Evolutionary conservation across 2,329 filamentous ascomycete genomes (phyloP), one percentile per base, ranked within the genome.

Genomic region (Arthrinium puccinioides): DNA sequence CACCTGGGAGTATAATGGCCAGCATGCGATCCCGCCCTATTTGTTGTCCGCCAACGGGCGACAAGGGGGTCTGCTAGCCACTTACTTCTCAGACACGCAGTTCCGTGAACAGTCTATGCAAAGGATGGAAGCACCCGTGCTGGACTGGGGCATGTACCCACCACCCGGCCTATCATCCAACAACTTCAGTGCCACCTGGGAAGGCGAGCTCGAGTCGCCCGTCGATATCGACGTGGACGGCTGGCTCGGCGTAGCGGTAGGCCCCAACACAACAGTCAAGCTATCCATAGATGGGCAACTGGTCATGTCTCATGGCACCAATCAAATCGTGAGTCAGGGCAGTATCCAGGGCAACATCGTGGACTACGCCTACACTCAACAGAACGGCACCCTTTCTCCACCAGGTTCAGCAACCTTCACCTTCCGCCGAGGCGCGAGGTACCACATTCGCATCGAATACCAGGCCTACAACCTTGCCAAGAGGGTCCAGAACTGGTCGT

Each of bases 121-220:
- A 19, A 51, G 45, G 21, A 32, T 56, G 9, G 64, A 68, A 38
- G 48, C 50, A 0, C 64, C 64, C 2, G 59, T 60, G 6, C 53
- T 63, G 3, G 60, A 67, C 36, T 68, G 64, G 64, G 63, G 64
- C 4, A 43, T 66, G 20, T 67, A 65, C 36, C 64, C 64, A 9
- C 64, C 64, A 0, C 53, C 60, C 2, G 60, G 58, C 5, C 49
- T 66, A 2, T 53, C 61, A 8, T 66, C 60, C 1, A 67, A 61
- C 40, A 68, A 68, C 41, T 68, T 67, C 44, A 67, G 63, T 37
- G 63, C 56, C 0, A 46, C 58, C 10, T 68, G 64, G 64, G 63
- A 66, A 44, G 64, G 64, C 5, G 45, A 51, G 2, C 36, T 68
- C 13, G 45, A 50, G 13, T 56, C 61, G 1, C 58, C 63, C 1